phyloP scores from a whole-genome alignment of 352 stramenopile species.

The Phytophthora constricta region DNA sequence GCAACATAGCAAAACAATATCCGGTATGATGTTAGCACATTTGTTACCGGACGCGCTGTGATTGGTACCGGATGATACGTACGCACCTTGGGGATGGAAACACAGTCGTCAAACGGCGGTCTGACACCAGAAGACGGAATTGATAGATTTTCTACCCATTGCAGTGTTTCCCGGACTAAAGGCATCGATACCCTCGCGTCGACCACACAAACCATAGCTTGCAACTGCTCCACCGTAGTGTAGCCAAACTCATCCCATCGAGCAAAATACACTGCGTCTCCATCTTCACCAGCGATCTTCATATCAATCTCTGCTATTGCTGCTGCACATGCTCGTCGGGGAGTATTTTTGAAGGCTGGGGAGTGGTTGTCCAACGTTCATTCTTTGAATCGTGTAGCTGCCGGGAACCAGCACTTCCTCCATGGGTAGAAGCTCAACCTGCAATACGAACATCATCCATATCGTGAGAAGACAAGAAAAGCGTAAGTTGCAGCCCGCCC shows the following conservation, averaged over 20 bases:
- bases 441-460: background rate
- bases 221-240: slow-evolving; percentile 2
- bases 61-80: slow-evolving; percentile 13
- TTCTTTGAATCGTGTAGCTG: background rate
- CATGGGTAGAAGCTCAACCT: slow-evolving; percentile 2
- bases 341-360: background rate
- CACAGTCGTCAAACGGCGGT: slow-evolving; percentile 2
- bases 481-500: background rate
- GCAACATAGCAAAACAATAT: slow-evolving; percentile 3
- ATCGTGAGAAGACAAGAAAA: no score
- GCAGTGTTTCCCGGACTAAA: background rate
- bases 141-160: slow-evolving; percentile 1
- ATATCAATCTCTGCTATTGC: slow-evolving; percentile 10
- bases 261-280: slow-evolving; percentile 1
- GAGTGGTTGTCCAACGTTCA: slow-evolving; percentile 7
- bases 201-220: slow-evolving; percentile 2
- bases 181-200: slow-evolving; percentile 3
- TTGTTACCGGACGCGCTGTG: background rate
- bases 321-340: background rate
- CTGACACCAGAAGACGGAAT: background rate
- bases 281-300: background rate
- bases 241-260: slow-evolving; percentile 7
- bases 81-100: slow-evolving; percentile 1
- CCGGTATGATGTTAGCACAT: background rate
- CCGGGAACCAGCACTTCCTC: background rate